Evolutionary conservation across 257 asterid species (phyloP).

Genomic region (Buddleja alternifolia): DNA sequence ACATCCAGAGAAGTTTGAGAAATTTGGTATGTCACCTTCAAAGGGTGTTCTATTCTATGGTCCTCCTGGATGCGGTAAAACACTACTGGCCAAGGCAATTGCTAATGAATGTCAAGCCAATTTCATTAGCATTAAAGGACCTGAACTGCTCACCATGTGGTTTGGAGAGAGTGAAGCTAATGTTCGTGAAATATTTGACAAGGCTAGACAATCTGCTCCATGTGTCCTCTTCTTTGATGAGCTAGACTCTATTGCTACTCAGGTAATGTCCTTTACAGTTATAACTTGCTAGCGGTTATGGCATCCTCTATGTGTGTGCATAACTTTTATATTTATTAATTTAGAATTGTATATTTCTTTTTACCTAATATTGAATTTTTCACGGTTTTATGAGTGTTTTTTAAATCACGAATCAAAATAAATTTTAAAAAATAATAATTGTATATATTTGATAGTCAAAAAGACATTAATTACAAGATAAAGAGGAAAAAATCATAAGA

Average conservation of each 20-base stretch:
- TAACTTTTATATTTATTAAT: too few species aligned
- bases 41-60: slow-evolving; percentile 72
- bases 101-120: slow-evolving; percentile 76
- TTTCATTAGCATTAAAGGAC: slow-evolving; percentile 67
- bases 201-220: slow-evolving; percentile 67
- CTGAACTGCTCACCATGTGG: slow-evolving; percentile 76
- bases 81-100: slow-evolving; percentile 68
- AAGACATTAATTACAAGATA: too few species aligned
- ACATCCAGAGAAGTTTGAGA: slow-evolving; percentile 70
- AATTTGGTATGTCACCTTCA: slow-evolving; percentile 76
- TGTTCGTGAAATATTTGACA: slow-evolving; percentile 70
- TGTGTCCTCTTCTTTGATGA: slow-evolving; percentile 70
- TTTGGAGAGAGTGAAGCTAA: slow-evolving; percentile 78
- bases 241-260: slow-evolving; percentile 64
- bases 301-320: too few species aligned
- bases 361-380: too few species aligned
- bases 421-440: too few species aligned
- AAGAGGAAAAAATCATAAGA: too few species aligned
- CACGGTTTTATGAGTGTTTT: too few species aligned
- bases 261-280: slow-evolving; percentile 41
- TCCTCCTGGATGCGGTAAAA: slow-evolving; percentile 78
- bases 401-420: too few species aligned
- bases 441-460: too few species aligned
- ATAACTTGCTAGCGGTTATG: too few species aligned
- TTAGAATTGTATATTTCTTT: too few species aligned